Percentiles rank a stretch among this genome's conserved stretches.
Evolutionary conservation across 371 early-diverging fungal genomes (phyloP).

Genomic region (Apophysomyces sp.): DNA sequence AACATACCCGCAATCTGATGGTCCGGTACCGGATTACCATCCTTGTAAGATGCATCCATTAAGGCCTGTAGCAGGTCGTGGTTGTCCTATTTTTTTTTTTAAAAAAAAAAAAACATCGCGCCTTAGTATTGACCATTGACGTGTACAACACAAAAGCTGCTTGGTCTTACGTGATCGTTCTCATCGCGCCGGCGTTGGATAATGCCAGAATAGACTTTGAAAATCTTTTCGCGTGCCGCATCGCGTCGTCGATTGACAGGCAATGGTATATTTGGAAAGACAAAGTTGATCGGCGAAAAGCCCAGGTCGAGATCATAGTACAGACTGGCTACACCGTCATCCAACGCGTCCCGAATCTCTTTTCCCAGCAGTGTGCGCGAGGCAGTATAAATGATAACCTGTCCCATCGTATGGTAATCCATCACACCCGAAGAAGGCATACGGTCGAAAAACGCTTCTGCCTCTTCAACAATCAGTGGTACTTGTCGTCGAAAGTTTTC

Average conservation of each 20-base stretch:
- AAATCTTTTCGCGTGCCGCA: slow-evolving; percentile 82
- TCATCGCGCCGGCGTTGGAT: slow-evolving; percentile 74
- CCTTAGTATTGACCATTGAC: too few species aligned
- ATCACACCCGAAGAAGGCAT: slow-evolving; percentile 50
- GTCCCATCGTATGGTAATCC: slow-evolving; percentile 75
- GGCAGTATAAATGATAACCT: slow-evolving; percentile 93
- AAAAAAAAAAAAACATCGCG: not conserved
- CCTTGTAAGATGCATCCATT: slow-evolving; percentile 86
- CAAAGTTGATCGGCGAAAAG: slow-evolving; percentile 93
- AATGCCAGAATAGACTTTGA: slow-evolving; percentile 76
- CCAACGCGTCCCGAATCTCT: slow-evolving; percentile 85
- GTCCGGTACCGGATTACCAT: slow-evolving; percentile 78
- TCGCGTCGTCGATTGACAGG: slow-evolving; percentile 75
- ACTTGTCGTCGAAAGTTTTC: slow-evolving; percentile 88
- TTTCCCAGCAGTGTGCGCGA: slow-evolving; percentile 92
- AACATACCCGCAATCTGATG: slow-evolving; percentile 89
- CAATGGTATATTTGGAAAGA: slow-evolving; percentile 48
- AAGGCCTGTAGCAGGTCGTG: slow-evolving; percentile 83
- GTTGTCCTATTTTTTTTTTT: slow-evolving; percentile 20
- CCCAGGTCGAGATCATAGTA: slow-evolving; percentile 96
- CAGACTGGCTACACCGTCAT: slow-evolving; percentile 73
- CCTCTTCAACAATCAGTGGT: slow-evolving; percentile 85
- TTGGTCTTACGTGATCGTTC: slow-evolving; percentile 38
- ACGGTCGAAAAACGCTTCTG: slow-evolving; percentile 67
- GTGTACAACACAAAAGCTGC: too few species aligned